These are phyloP conservation scores for Zygosaccharomyces pseudobailii DNA, from an alignment of 1,139 yeast species.

Conservation along the genomic window DNA sequence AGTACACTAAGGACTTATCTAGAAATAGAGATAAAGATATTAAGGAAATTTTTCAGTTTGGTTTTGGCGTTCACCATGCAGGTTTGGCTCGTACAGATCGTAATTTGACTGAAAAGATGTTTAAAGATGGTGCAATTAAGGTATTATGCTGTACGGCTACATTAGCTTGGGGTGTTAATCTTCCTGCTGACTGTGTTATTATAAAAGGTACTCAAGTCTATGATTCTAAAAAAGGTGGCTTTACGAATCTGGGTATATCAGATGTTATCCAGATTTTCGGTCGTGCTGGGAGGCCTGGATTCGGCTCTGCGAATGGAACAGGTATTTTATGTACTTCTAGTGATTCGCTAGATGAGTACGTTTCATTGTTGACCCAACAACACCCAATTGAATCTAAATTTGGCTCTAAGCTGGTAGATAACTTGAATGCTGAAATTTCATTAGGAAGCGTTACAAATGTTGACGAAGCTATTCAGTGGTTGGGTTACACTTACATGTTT, in stretches of 20 bases:
- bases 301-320: conserved; percentile 77
- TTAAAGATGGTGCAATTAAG: conserved; percentile 76
- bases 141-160: conserved; percentile 97
- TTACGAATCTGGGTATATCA: conserved; percentile 86
- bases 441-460: conserved; percentile 92
- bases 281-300: conserved; percentile 99
- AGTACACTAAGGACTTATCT: conserved; percentile 60
- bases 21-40: conserved; percentile 76
- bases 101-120: conserved; percentile 83
- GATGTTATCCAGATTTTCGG: conserved; percentile 98
- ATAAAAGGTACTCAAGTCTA: conserved; percentile 95
- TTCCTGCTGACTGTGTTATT: conserved; percentile 97
- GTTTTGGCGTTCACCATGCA: conserved; percentile 96
- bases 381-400: conserved; percentile 93
- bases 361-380: conserved; percentile 84
- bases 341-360: conserved; percentile 80
- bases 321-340: conserved; percentile 84
- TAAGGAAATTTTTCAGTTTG: conserved; percentile 71
- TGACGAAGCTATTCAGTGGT: conserved; percentile 94
- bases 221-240: conserved; percentile 93
- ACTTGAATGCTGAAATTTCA: conserved; percentile 92
- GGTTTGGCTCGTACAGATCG: conserved; percentile 93
- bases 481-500: conserved; percentile 91
- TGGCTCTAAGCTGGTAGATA: conserved; percentile 78
- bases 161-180: conserved; percentile 99